These are phyloP conservation scores for Elaeagnus macrophylla DNA, from an alignment of 306 rosid species.

Conservation along the genomic window DNA sequence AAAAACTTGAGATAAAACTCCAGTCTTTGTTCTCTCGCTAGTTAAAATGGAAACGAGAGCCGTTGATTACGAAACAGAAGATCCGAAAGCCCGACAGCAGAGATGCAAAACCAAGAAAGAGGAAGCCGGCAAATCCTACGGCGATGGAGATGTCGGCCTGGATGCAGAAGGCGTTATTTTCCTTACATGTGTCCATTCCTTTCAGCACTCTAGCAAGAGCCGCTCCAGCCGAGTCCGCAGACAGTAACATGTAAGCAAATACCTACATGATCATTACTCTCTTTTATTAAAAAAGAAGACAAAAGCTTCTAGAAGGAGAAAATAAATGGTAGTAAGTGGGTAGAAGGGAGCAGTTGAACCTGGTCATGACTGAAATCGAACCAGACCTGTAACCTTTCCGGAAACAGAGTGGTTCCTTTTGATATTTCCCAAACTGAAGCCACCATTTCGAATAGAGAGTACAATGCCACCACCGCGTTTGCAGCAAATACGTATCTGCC, in stretches of 20 bases:
- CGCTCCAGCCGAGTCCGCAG: slow-evolving; percentile 94
- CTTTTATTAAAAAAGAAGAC: background rate
- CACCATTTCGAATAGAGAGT: slow-evolving; percentile 78
- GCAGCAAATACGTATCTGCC: slow-evolving; percentile 84
- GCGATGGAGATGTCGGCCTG: slow-evolving; percentile 65
- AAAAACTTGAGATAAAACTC: no score
- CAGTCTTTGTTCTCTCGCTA: slow-evolving; percentile 3
- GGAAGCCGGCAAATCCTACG: slow-evolving; percentile 65
- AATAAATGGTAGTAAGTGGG: background rate
- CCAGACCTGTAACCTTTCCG: slow-evolving; percentile 84
- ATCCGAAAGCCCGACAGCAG: slow-evolving; percentile 80
- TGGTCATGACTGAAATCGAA: slow-evolving; percentile 98
- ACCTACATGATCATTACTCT: slow-evolving; percentile 41
- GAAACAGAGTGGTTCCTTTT: slow-evolving; percentile 68
- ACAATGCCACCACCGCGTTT: slow-evolving; percentile 66
- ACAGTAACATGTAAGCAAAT: slow-evolving; percentile 69
- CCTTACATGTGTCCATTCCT: slow-evolving; percentile 58
- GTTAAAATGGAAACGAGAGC: slow-evolving; percentile 76
- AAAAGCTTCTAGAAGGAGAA: background rate
- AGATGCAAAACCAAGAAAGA: slow-evolving; percentile 79
- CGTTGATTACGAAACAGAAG: slow-evolving; percentile 72
- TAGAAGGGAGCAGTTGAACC: slow-evolving; percentile 27
- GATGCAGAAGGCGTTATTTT: slow-evolving; percentile 54
- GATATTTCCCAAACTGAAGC: slow-evolving; percentile 94
- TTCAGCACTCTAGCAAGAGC: slow-evolving; percentile 46